Evolutionary conservation across 306 rosid genomes (phyloP).

Genomic region (Ceratonia siliqua): DNA sequence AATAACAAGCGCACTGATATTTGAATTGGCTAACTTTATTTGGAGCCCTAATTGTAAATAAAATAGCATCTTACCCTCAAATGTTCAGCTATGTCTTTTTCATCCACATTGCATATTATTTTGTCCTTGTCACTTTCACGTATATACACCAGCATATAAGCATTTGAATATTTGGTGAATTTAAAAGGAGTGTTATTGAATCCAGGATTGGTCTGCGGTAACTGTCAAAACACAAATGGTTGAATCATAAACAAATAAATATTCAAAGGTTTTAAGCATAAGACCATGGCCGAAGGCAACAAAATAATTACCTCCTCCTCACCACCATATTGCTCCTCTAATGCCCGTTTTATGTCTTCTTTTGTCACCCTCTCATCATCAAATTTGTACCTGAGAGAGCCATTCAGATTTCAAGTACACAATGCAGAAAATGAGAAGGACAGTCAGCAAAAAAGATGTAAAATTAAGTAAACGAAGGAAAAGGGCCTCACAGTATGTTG

Average conservation of each 20-base stretch:
- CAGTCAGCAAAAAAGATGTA: slow-evolving; percentile 1
- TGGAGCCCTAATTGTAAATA: background rate
- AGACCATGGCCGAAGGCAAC: slow-evolving; percentile 7
- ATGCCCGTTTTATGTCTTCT: slow-evolving; percentile 86
- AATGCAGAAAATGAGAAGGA: background rate
- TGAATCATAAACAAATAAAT: slow-evolving; percentile 22
- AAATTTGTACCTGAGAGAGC: slow-evolving; percentile 69
- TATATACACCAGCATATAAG: slow-evolving; percentile 94
- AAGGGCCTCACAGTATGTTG: background rate
- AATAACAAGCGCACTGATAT: background rate
- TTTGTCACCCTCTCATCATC: slow-evolving; percentile 94
- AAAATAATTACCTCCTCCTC: slow-evolving; percentile 81
- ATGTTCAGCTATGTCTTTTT: slow-evolving; percentile 96
- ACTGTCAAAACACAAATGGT: slow-evolving; percentile 46
- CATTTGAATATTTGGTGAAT: slow-evolving; percentile 92
- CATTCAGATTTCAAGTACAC: slow-evolving; percentile 18
- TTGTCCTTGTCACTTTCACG: slow-evolving; percentile 97
- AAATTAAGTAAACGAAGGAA: slow-evolving; percentile 11
- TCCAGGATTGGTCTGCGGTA: slow-evolving; percentile 93
- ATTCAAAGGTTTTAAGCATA: slow-evolving; percentile 25
- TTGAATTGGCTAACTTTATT: slow-evolving; percentile 11
- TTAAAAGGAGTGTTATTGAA: slow-evolving; percentile 91
- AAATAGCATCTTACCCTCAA: slow-evolving; percentile 69
- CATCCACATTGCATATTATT: slow-evolving; percentile 89
- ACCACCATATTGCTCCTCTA: slow-evolving; percentile 98